Conservation (phyloP, 2,329 filamentous ascomycete genomes). For the Elsinoe batatas region DNA sequence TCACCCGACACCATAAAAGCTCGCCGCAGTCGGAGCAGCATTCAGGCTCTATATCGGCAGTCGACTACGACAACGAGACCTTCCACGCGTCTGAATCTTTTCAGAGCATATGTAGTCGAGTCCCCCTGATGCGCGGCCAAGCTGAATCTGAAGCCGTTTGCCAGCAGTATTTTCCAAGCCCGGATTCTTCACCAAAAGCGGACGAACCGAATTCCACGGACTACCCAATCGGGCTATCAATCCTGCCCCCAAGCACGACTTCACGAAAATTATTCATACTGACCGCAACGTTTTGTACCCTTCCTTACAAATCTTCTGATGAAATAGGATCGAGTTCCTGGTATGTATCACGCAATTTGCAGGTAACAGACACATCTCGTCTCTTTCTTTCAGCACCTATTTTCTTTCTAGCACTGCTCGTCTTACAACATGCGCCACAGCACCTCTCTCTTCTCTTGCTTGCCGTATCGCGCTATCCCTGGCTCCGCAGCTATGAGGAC, state of each 20-base stretch:
- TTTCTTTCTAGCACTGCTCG: neutral
- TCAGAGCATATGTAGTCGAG: too few relatives aligned
- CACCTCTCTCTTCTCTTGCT: neutral
- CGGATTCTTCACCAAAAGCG: neutral
- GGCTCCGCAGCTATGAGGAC: neutral
- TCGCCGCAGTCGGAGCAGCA: too few relatives aligned
- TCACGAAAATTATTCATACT: neutral
- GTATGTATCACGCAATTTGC: neutral
- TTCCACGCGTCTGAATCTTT: too few relatives aligned
- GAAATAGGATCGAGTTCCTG: neutral
- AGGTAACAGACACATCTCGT: too few relatives aligned
- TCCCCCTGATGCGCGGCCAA: too few relatives aligned
- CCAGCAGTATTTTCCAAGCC: neutral
- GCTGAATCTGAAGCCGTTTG: neutral
- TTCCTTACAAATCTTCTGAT: neutral
- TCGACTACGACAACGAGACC: too few relatives aligned
- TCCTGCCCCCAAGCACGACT: neutral
- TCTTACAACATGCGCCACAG: neutral
- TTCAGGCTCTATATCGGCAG: too few relatives aligned
- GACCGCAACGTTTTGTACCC: neutral
- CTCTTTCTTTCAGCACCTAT: neutral
- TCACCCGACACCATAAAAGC: too few relatives aligned
- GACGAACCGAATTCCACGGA: neutral
- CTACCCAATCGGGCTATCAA: neutral
- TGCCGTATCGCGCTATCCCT: neutral